Percentiles rank a stretch among this genome's conserved stretches.
Evolutionary conservation across 2,329 filamentous ascomycete species (phyloP).

Genomic region (Teratosphaeria viscida): DNA sequence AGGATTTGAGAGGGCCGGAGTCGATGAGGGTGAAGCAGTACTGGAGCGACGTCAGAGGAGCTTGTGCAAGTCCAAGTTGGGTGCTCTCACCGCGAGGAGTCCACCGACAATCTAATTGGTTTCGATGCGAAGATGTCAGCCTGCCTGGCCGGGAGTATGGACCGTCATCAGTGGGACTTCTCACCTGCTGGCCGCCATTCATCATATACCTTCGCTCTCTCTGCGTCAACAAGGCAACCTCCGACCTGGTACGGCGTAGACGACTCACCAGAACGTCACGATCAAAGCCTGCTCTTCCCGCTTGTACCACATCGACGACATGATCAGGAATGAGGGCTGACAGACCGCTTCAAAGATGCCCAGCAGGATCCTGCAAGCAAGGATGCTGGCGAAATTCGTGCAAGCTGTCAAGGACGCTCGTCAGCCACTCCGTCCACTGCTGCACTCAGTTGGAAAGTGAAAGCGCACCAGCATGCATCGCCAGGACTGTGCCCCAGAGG

Average conservation of each 20-base stretch:
- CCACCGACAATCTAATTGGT: conserved; percentile 50
- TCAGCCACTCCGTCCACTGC: neutral
- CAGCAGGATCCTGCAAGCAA: conserved; percentile 42
- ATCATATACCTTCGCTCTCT: conserved; percentile 2
- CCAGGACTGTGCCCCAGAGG: neutral
- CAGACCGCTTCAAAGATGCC: conserved; percentile 43
- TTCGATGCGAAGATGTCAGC: neutral
- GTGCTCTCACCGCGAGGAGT: neutral
- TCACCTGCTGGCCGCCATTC: conserved; percentile 53
- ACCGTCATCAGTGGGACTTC: neutral
- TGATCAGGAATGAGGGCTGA: neutral
- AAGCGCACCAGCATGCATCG: neutral
- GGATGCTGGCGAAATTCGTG: conserved; percentile 42
- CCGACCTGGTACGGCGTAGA: neutral
- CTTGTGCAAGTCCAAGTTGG: neutral
- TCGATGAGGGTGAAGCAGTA: conserved; percentile 35
- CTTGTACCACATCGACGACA: conserved; percentile 24
- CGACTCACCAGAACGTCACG: neutral
- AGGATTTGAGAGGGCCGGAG: conserved; percentile 30
- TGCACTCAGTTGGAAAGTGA: neutral
- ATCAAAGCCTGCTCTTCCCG: conserved; percentile 51
- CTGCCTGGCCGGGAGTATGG: neutral
- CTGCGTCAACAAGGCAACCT: neutral
- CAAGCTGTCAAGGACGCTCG: neutral
- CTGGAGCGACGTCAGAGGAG: conserved; percentile 40